Percentiles rank a stretch among this genome's conserved stretches.
These are phyloP conservation scores for Naematelia aurantialba DNA, from an alignment of 768 basidiomycete species.

Conservation along the genomic window DNA sequence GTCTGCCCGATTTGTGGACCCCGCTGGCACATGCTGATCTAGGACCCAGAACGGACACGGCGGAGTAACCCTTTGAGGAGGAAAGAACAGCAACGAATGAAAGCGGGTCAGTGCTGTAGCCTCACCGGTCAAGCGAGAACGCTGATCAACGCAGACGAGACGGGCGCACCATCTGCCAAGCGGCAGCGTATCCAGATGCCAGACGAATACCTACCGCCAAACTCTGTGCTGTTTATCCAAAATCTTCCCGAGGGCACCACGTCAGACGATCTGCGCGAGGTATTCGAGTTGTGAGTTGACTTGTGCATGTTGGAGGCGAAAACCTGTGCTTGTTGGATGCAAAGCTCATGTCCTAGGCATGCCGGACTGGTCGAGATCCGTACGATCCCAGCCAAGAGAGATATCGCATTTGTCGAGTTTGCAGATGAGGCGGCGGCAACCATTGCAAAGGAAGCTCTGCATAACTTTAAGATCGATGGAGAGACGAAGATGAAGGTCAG, in stretches of 20 bases:
- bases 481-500: slow-evolving; percentile 96
- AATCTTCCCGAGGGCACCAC: slow-evolving; percentile 90
- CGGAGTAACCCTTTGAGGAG: slow-evolving; percentile 85
- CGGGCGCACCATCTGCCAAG: slow-evolving; percentile 30
- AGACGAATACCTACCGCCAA: slow-evolving; percentile 98
- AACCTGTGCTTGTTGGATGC: neutral
- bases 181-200: slow-evolving; percentile 81
- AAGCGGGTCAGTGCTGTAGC: slow-evolving; percentile 60
- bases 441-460: slow-evolving; percentile 88
- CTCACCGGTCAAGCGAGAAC: neutral
- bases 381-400: slow-evolving; percentile 93
- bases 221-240: slow-evolving; percentile 97
- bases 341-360: slow-evolving; percentile 58
- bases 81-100: slow-evolving; percentile 77
- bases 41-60: slow-evolving; percentile 64
- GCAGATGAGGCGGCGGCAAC: slow-evolving; percentile 86
- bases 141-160: slow-evolving; percentile 40
- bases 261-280: slow-evolving; percentile 81
- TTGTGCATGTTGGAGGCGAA: too few species aligned
- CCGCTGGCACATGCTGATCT: neutral
- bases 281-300: slow-evolving; percentile 79
- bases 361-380: slow-evolving; percentile 95
- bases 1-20: slow-evolving; percentile 54
- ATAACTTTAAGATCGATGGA: slow-evolving; percentile 95
- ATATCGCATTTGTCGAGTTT: slow-evolving; percentile 98